A percentile compares a stretch with the other conserved stretches of the same genome.
These are phyloP conservation scores for Melastoma malabathricum DNA, from an alignment of 345 rosid species.

Conservation along the genomic window DNA sequence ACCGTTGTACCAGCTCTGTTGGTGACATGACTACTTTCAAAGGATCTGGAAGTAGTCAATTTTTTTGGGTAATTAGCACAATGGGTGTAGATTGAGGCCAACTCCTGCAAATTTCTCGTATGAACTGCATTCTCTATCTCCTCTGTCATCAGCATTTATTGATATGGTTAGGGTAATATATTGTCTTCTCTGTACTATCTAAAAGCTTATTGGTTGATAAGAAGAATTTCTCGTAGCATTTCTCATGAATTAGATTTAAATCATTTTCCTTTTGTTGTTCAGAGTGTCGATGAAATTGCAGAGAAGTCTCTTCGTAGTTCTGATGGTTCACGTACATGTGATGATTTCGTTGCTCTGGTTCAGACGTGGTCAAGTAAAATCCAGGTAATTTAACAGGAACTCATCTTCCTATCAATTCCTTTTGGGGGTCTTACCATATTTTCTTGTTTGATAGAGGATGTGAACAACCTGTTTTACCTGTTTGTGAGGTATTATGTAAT, in stretches of 20 bases:
- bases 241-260: no score
- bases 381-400: slow-evolving; percentile 31
- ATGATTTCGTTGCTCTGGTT: slow-evolving; percentile 72
- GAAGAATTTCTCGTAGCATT: background rate
- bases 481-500: no score
- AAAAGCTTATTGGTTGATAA: background rate
- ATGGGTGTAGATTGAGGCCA: no score
- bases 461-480: no score
- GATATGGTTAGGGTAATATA: no score
- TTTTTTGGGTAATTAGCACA: no score
- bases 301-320: slow-evolving; percentile 44
- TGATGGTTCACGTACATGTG: slow-evolving; percentile 60
- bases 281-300: slow-evolving; percentile 80
- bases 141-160: no score
- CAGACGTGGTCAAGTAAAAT: slow-evolving; percentile 69
- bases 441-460: background rate
- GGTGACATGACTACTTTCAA: no score
- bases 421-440: background rate
- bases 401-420: slow-evolving; percentile 1
- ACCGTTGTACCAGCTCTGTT: no score
- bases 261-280: slow-evolving; percentile 9
- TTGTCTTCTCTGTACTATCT: background rate
- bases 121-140: no score
- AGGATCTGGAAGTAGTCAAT: no score
- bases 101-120: no score